Evolutionary conservation across 23 red algal species (phyloP), one percentile per base, ranked within the genome.

Genomic region (Cyanidiococcus yangmingshanensis): DNA sequence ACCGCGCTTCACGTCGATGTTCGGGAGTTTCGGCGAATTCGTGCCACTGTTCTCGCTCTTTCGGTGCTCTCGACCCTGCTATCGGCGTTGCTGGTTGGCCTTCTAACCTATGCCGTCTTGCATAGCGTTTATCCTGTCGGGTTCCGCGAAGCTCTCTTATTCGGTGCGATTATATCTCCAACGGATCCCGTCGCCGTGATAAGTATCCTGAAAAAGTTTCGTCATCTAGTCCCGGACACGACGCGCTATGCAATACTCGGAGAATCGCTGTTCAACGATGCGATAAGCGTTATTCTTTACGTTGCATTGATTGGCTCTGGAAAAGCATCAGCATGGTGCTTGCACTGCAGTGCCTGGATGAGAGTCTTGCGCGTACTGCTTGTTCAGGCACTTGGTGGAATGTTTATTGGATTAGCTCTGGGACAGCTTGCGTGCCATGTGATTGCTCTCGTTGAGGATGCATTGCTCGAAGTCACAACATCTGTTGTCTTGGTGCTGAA

Each of bases 251-350:
- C 90, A 83, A 87, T 97, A 29, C 67, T 89, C 21, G 82, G 93
- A 58, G 93, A 97, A 78, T 84, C 87, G 33, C 80, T 97, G 2
- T 90, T 97, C 82, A 97, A 97, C 86, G 93, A 97, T 59, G 93
- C 93, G 32, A 77, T 97, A 26, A 86, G 88, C 40, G 88, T 97
- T 30, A 88, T 97, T n/a, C 76, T 97, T 59, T 95, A 89, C 82
- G 41, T 76, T 29, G 79, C 38, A 21, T 58, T 95, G 21, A 38
- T 76, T n/a, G 75, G 88, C 58, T 67, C 80, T 33, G 80, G 79
- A 25, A 78, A 90, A 39, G 82, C 79, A 58, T 25, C 40, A 41
- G 24, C 30, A 37, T 34, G 59, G 41, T 54, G 45, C 45, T 15
- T 21, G 7, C 21, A 54, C 45, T 54, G 45, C 45, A 77, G 88